Evolutionary conservation across 371 early-diverging fungal species (phyloP).

Genomic region (Ordospora pajunii): DNA sequence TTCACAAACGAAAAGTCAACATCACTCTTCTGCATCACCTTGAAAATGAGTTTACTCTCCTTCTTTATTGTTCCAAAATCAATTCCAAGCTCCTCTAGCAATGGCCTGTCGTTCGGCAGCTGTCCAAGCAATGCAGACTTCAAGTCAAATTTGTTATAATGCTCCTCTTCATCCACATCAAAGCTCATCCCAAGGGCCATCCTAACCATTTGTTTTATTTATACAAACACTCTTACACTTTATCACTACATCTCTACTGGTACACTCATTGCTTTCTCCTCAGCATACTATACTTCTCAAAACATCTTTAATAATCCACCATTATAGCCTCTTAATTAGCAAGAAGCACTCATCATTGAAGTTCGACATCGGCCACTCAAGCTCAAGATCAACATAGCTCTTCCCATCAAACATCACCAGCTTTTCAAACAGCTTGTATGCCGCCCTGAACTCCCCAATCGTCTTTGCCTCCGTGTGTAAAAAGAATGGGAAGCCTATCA

Average conservation of each 20-base stretch:
- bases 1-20: background rate
- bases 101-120: conserved; percentile 50
- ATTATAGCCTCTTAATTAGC: conserved; percentile 11
- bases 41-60: conserved; percentile 41
- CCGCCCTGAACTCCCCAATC: conserved; percentile 3
- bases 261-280: background rate
- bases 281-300: background rate
- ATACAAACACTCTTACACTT: background rate
- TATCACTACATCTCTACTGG: background rate
- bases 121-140: conserved; percentile 51
- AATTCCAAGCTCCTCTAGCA: conserved; percentile 61
- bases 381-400: conserved; percentile 22
- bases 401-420: conserved; percentile 26
- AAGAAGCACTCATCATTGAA: conserved; percentile 20
- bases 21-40: conserved; percentile 12
- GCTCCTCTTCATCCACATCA: conserved; percentile 13
- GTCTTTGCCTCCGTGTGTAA: conserved; percentile 4
- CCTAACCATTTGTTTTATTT: background rate
- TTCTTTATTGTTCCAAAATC: conserved; percentile 50
- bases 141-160: conserved; percentile 27
- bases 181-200: conserved; percentile 13
- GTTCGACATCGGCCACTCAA: background rate
- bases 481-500: conserved; percentile 31
- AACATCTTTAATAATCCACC: too few relatives aligned
- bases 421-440: conserved; percentile 6